phyloP scores from a whole-genome alignment of 2,329 filamentous ascomycete genomes.

The Xylariaceae sp. region DNA sequence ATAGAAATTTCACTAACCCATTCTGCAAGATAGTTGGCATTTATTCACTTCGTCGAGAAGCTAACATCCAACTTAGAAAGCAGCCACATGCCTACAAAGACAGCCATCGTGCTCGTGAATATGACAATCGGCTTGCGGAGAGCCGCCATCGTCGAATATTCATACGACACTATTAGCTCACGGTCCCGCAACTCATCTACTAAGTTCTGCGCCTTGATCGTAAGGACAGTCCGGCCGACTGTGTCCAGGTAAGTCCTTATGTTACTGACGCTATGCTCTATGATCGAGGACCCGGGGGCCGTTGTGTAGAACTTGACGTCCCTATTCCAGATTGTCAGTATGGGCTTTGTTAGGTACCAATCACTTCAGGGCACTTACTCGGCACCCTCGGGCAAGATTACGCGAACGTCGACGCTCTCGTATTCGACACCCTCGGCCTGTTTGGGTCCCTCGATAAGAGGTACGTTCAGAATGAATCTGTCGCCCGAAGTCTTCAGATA shows the following conservation, averaged over 20 bases:
- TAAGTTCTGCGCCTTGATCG: constrained; percentile 75
- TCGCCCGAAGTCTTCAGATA: constrained; percentile 63
- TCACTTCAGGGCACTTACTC: constrained; percentile 50
- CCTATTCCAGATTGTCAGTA: constrained; percentile 49
- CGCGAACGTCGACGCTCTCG: constrained; percentile 68
- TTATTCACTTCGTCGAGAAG: constrained; percentile 50
- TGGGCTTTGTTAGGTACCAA: constrained; percentile 30
- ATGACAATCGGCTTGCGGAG: constrained; percentile 84
- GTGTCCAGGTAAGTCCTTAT: constrained; percentile 94
- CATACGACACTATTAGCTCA: constrained; percentile 80
- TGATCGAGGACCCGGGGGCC: constrained; percentile 59
- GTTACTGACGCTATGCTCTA: constrained; percentile 52
- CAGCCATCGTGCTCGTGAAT: constrained; percentile 63
- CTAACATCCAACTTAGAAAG: constrained; percentile 75
- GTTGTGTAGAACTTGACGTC: constrained; percentile 73
- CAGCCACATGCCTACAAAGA: constrained; percentile 70
- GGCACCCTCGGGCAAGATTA: constrained; percentile 88
- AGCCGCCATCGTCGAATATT: constrained; percentile 67
- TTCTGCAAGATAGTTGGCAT: constrained; percentile 11
- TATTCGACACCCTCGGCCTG: constrained; percentile 82
- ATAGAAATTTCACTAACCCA: constrained; percentile 9
- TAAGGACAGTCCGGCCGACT: constrained; percentile 75
- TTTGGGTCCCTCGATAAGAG: constrained; percentile 89
- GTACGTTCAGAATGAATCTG: constrained; percentile 80
- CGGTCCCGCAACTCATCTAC: constrained; percentile 86